Conservation (phyloP, 2,329 filamentous ascomycete genomes). For the Talaromyces sp. region DNA sequence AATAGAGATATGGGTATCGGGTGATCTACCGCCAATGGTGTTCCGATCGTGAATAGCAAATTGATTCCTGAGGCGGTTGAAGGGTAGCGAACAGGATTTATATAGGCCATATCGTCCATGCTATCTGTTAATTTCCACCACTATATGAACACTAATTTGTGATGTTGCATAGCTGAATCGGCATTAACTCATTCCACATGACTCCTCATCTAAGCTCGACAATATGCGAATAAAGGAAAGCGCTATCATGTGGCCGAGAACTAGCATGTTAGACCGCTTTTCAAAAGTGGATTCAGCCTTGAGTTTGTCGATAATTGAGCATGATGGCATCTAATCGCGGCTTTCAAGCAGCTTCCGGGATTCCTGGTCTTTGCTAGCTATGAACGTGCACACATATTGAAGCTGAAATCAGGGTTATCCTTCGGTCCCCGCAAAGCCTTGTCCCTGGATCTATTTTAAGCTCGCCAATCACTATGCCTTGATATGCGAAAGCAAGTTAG, state of each 20-base stretch:
- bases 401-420: neutral
- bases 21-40: neutral
- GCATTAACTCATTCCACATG: no score
- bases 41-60: neutral
- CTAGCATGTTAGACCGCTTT: neutral
- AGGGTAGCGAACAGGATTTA: neutral
- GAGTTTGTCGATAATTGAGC: neutral
- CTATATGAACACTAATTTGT: no score
- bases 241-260: neutral
- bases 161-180: no score
- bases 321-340: neutral
- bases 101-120: neutral
- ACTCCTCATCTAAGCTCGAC: neutral
- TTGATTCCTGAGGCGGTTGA: neutral
- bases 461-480: neutral
- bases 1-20: neutral
- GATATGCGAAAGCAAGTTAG: constrained; percentile 7
- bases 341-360: neutral
- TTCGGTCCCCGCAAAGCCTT: neutral
- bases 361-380: neutral
- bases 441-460: neutral
- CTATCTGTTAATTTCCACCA: neutral
- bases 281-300: neutral
- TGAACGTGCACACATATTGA: neutral
- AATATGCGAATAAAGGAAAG: neutral